These are phyloP conservation scores for Auriscalpium vulgare DNA, from an alignment of 768 basidiomycete genomes.

Conservation along the genomic window DNA sequence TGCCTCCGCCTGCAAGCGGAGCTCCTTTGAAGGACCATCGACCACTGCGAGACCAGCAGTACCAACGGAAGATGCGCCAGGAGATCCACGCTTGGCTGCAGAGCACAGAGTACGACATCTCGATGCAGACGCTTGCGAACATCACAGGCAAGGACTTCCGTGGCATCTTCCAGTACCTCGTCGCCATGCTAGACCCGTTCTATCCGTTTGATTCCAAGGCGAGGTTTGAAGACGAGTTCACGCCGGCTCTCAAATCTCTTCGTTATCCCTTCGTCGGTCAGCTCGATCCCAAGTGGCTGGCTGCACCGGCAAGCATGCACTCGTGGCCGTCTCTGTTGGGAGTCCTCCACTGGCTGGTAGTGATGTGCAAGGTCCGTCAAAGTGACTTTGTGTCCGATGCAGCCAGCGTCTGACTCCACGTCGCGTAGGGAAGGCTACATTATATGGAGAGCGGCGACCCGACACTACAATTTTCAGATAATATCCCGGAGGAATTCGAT, in stretches of 20 bases:
- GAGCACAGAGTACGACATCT: slow-evolving; percentile 56
- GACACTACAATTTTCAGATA: slow-evolving; percentile 52
- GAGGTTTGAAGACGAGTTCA: slow-evolving; percentile 77
- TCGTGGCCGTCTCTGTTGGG: slow-evolving; percentile 89
- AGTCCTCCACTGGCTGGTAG: slow-evolving; percentile 88
- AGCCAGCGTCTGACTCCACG: neutral
- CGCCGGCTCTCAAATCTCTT: slow-evolving; percentile 62
- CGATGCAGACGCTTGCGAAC: slow-evolving; percentile 58
- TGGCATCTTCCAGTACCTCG: slow-evolving; percentile 73
- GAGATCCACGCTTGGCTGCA: slow-evolving; percentile 70
- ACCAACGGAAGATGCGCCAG: slow-evolving; percentile 67
- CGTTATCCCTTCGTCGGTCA: slow-evolving; percentile 76
- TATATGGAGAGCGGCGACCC: slow-evolving; percentile 60
- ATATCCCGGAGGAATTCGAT: slow-evolving; percentile 69
- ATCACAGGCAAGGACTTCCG: slow-evolving; percentile 87
- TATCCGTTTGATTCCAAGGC: slow-evolving; percentile 48
- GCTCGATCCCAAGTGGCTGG: slow-evolving; percentile 81
- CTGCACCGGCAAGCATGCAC: slow-evolving; percentile 82
- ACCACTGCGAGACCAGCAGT: slow-evolving; percentile 68
- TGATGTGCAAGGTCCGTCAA: slow-evolving; percentile 66
- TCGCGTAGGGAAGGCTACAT: slow-evolving; percentile 23
- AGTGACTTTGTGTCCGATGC: neutral
- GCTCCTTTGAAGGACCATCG: slow-evolving; percentile 66
- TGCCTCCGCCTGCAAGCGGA: slow-evolving; percentile 41
- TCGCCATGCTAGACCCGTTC: slow-evolving; percentile 61